Evolutionary conservation across 768 basidiomycete genomes (phyloP), one percentile per base, ranked within the genome.

Genomic region (Agrocybe praecox): DNA sequence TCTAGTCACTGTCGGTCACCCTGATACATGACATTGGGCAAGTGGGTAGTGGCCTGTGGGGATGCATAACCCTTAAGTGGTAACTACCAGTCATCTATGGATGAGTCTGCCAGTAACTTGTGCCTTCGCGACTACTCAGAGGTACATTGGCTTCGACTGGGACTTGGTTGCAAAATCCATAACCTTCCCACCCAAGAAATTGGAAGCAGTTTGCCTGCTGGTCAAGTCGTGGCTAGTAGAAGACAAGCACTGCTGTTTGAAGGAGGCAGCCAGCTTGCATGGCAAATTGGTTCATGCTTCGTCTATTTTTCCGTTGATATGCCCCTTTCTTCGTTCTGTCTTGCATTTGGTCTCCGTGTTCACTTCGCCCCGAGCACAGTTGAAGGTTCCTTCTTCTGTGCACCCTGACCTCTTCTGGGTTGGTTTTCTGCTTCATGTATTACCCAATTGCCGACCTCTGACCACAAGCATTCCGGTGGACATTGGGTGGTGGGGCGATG

Each of bases 221-320:
- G 44, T 57, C 0, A n/a, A 33, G 2, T 9, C 18, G 0, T 62
- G 58, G 56, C 19, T 44, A 19, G 75, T 0, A 22, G 62, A 0
- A 51, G 78, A 0, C 62, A 68, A 0, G 1, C 19, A 23, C 0
- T 55, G 66, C 9, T 32, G 56, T 0, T 12, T 26, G 19, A 60
- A 64, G 10, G 67, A 71, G 1, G 62, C 62, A 0, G 67, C 74
- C 17, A 64, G 55, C 0, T 12, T 76, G 0, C 63, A 71, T 22
- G 74, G 76, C 0, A 75, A 73, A 1, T 61, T 79, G 0, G 69
- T 73, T 12, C 77, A 78, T 47, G 61, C 69, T 18, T 65, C 69
- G 0, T 56, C 74, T 0, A 69, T 75, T 0, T 46, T 67, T 14
- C 63, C 58, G 0, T 47, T 59, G 7, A 74, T 74, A 10, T 67